Conservation (phyloP, 208 protist species). For the Trypanosoma grayi region DNA sequence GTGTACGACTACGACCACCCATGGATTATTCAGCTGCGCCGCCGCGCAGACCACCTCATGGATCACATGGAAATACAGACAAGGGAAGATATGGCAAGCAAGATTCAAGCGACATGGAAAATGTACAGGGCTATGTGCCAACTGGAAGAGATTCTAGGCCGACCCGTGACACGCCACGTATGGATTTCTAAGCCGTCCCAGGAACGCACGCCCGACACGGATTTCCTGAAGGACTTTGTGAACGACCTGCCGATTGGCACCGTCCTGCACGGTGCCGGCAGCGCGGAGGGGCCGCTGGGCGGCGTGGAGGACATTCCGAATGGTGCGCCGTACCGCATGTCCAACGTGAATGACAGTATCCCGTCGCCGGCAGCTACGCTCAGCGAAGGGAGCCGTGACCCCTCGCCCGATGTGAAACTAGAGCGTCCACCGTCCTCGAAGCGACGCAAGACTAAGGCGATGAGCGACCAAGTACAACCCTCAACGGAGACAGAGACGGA, state of each 20-base stretch:
- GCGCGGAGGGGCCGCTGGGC: not conserved
- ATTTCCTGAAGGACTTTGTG: conserved; percentile 59
- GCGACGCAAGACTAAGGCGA: not conserved
- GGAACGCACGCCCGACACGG: conserved; percentile 33
- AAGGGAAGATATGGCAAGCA: conserved; percentile 59
- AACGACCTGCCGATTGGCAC: conserved; percentile 31
- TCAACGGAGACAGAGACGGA: not conserved
- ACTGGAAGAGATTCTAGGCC: conserved; percentile 57
- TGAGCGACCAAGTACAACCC: too few relatives aligned
- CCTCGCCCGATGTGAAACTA: not conserved
- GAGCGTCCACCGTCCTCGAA: not conserved
- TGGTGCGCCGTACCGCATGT: not conserved
- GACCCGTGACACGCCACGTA: conserved; percentile 60
- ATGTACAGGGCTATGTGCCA: conserved; percentile 74
- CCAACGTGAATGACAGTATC: too few relatives aligned
- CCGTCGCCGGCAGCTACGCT: not conserved
- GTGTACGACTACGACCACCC: conserved; percentile 88
- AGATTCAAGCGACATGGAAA: conserved; percentile 80
- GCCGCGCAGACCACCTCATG: conserved; percentile 51
- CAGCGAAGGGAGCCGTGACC: not conserved
- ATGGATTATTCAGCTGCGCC: conserved; percentile 70
- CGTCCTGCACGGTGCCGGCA: conserved; percentile 15
- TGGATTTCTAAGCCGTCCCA: conserved; percentile 45
- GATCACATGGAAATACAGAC: conserved; percentile 38
- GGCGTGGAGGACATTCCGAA: not conserved